Base-by-base conservation (phyloP, 768 basidiomycete species). In the Russula brevipes region DNA sequence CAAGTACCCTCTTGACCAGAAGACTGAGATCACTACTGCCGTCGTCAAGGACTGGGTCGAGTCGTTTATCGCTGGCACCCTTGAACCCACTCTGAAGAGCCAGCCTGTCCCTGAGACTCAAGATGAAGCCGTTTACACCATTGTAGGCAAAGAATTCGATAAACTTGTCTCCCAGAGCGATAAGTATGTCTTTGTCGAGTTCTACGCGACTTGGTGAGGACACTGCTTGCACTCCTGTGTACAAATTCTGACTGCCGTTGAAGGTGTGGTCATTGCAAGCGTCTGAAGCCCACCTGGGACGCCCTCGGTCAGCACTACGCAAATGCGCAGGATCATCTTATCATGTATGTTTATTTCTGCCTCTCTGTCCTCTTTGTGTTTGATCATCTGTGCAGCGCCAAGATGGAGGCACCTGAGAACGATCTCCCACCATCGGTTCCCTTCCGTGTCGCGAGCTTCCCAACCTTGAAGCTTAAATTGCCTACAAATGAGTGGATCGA, bases 121-220 rank as follows among this genome's bases (percentile, higher is more conserved):
- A 75, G 83, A 90, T 63, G 92, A 91, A 73, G 82, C 80, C 60
- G 94, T 96, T 59, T 88, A 82, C 76, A 83, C 80, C 54, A 78
- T 99, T 33, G 96, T 98, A 57, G 86, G 91, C 65, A 89, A 91
- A 74, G 85, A 88, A 68, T 98, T 98, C 68, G 93, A 98, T 2
- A 78, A 91, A 55, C 79, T 94, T 56, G 88, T 91, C 39, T 85
- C 83, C 65, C 91, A 97, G 72, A 89, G 94, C 66, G 78, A 79
- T 61, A 97, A 97, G 79, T 95, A 98, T 73, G 88, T 98, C 70
- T 94, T 99, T 70, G 80, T 98, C 68, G 96, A 98, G 76, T 95
- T 99, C 77, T 98, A 91, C 70, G 97, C 97, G 53, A 85, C 93
- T 54, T 99, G 97, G 97, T 95, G 74, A 49, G 87, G 75, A 3